Base-by-base conservation (phyloP, 1,139 yeast genomes). In the Candida labiduridarum region DNA sequence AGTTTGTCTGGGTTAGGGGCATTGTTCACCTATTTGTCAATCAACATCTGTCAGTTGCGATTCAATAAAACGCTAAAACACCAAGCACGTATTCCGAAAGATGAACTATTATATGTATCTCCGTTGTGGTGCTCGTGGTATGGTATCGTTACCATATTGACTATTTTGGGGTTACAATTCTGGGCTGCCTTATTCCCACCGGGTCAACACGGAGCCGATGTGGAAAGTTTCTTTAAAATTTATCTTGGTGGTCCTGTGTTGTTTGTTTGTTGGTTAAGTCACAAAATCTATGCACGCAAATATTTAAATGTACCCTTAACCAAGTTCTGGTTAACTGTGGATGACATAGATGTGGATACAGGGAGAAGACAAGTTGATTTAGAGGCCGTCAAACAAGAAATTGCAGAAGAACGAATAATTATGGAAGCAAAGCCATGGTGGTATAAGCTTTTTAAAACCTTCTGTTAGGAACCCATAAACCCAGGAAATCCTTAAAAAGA, bases 291-390 rank as follows among this genome's bases (percentile, higher is more conserved):
- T 50, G 65, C 68, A 16, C 56, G 57, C 36, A 46, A 57, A 14
- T 61, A 48, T 41, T 54, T 59, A 59, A 59, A 58, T 5, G 56
- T 64, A 12, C 71, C 72, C n/a, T 50, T 68, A 4, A 54, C 57
- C 18, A 65, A 67, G 45, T 53, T 73, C 14, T 72, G 69, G 56
- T 60, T 73, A 45, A 59, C 62, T 5, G 66, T 68, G 25, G 63
- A 63, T 22, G 74, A 71, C 51, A 73, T 75, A 49, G 78, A 76
- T 58, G 63, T 75, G 27, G 74, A 74, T 51, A 64, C 75, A 10
- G 80, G 80, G 33, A 67, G 80, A 62, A 66, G 76, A 57, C 74
- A 72, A 50, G 63, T 66, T 47, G 76, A 75, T 58, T 65, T 73
- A 57, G 76, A 72, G 49, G 62, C 64, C 7, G 63, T 71, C 49